phyloP scores from a whole-genome alignment of 2,329 filamentous ascomycete genomes.

The Penicillium frequentans region DNA sequence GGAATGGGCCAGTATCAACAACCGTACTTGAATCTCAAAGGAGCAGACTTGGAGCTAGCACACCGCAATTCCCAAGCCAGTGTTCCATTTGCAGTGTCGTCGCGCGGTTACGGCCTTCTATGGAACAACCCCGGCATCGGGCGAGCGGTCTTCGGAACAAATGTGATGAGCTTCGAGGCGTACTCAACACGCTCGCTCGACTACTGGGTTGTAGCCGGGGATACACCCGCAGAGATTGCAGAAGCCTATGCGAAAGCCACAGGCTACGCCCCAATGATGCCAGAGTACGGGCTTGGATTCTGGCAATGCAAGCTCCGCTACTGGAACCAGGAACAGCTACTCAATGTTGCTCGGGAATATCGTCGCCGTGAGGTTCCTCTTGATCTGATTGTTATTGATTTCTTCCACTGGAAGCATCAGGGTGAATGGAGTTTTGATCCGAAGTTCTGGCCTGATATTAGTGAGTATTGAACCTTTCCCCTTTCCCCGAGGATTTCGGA shows the following conservation, averaged over 20 bases:
- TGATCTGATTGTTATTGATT: slow-evolving; percentile 67
- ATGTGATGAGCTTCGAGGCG: slow-evolving; percentile 63
- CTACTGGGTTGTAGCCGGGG: slow-evolving; percentile 64
- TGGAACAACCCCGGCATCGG: slow-evolving; percentile 68
- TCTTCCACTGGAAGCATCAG: slow-evolving; percentile 67
- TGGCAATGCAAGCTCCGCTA: slow-evolving; percentile 70
- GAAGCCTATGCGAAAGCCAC: slow-evolving; percentile 58
- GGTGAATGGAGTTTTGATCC: slow-evolving; percentile 69
- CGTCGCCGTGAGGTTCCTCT: slow-evolving; percentile 56
- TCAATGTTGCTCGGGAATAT: slow-evolving; percentile 62
- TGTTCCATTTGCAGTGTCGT: slow-evolving; percentile 63
- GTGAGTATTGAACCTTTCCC: slow-evolving; percentile 28
- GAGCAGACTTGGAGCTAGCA: slow-evolving; percentile 62
- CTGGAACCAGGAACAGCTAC: slow-evolving; percentile 64
- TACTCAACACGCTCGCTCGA: slow-evolving; percentile 59
- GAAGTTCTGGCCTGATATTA: slow-evolving; percentile 64
- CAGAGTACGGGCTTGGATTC: slow-evolving; percentile 66
- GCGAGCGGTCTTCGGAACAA: slow-evolving; percentile 60
- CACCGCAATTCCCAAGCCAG: slow-evolving; percentile 67
- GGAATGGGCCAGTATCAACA: slow-evolving; percentile 72
- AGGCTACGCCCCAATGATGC: slow-evolving; percentile 65
- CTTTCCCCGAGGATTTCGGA: neutral
- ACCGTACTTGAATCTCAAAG: slow-evolving; percentile 62
- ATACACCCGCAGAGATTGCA: slow-evolving; percentile 57
- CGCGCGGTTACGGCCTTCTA: slow-evolving; percentile 61